phyloP scores from a whole-genome alignment of 331 rosid genomes.

The Telfairia occidentalis region DNA sequence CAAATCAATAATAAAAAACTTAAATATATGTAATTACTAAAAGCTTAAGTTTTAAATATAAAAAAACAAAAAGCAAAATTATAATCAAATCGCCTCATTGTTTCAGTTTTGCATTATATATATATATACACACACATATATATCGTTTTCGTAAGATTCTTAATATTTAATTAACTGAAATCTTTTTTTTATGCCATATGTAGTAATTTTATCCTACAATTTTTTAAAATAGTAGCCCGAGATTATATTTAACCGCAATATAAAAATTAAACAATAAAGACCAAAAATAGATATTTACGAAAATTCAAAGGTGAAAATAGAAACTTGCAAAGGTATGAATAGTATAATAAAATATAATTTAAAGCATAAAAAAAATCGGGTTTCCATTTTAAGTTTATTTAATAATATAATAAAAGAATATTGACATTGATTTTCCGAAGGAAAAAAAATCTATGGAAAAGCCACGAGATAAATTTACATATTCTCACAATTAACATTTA shows the following conservation, averaged over 20 bases:
- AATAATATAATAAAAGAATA: background rate
- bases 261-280: too few relatives aligned
- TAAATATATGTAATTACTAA: too few relatives aligned
- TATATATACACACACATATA: too few relatives aligned
- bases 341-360: background rate
- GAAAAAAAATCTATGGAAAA: background rate
- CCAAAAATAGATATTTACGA: background rate
- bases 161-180: too few relatives aligned
- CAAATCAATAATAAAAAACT: too few relatives aligned
- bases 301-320: background rate
- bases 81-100: too few relatives aligned
- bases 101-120: too few relatives aligned
- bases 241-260: too few relatives aligned
- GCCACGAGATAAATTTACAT: background rate
- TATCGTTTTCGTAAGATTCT: too few relatives aligned
- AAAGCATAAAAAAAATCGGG: background rate
- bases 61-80: too few relatives aligned
- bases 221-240: background rate
- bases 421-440: background rate
- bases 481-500: background rate
- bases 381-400: background rate
- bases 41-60: too few relatives aligned
- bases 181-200: background rate
- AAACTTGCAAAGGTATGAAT: background rate
- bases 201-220: background rate